These are phyloP conservation scores for Austroboletus novae-zelandiae DNA, from an alignment of 1,284 basidiomycete genomes.

Conservation along the genomic window DNA sequence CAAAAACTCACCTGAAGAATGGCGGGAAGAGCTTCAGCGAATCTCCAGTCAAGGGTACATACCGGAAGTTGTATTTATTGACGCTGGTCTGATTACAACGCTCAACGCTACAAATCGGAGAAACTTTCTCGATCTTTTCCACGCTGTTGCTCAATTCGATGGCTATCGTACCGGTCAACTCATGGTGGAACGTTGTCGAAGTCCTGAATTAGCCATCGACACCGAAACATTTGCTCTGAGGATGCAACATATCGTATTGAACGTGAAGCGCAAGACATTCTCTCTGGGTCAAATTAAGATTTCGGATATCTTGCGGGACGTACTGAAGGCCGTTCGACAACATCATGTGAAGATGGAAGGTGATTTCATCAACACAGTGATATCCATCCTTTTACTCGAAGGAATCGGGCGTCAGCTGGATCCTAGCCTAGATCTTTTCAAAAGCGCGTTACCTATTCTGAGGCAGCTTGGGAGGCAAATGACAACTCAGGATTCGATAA, in stretches of 20 bases:
- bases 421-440: conserved; percentile 90
- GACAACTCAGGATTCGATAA: conserved; percentile 73
- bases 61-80: conserved; percentile 95
- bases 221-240: conserved; percentile 94
- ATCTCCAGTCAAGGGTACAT: conserved; percentile 78
- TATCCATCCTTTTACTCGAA: conserved; percentile 90
- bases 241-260: conserved; percentile 94
- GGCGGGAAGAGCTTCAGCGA: conserved; percentile 68
- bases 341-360: conserved; percentile 99
- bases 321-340: conserved; percentile 81
- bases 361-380: conserved; percentile 98
- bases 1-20: conserved; percentile 56
- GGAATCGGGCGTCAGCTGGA: conserved; percentile 96
- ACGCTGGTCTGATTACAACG: conserved; percentile 91
- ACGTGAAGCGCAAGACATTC: conserved; percentile 96
- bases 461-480: conserved; percentile 87
- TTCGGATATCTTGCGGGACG: conserved; percentile 87
- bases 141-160: conserved; percentile 94
- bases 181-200: conserved; percentile 95
- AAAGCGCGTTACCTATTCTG: conserved; percentile 87
- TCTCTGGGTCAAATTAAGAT: conserved; percentile 95
- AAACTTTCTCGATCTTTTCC: conserved; percentile 97
- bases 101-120: conserved; percentile 78
- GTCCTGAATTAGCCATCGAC: conserved; percentile 88
- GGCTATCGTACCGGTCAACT: conserved; percentile 92